A percentile compares a stretch with the other conserved stretches of the same genome.
phyloP scores from a whole-genome alignment of 2,329 filamentous ascomycete genomes.

The Nemania sp. region DNA sequence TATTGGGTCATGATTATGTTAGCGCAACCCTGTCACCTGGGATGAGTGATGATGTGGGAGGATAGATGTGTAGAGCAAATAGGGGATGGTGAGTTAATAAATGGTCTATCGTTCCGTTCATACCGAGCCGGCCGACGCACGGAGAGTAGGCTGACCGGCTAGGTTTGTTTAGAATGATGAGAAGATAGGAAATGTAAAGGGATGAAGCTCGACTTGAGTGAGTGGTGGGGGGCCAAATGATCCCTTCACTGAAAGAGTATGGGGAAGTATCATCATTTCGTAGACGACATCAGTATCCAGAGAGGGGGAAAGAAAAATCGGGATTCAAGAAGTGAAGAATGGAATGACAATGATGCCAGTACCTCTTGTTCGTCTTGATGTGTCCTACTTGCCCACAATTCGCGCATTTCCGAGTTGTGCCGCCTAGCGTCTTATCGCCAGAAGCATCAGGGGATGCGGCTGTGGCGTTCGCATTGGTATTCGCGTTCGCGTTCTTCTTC shows the following conservation, averaged over 20 bases:
- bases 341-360: conserved; percentile 56
- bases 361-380: conserved; percentile 99
- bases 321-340: conserved; percentile 38
- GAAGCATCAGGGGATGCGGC: conserved; percentile 65
- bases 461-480: conserved; percentile 35
- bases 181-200: not conserved
- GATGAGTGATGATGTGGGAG: conserved; percentile 16
- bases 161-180: not conserved
- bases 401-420: conserved; percentile 91
- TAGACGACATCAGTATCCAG: not conserved
- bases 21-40: conserved; percentile 39
- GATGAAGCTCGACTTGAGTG: conserved; percentile 9
- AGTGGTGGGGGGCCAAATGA: not conserved
- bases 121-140: not conserved
- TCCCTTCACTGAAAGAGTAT: not conserved
- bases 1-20: conserved; percentile 44
- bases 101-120: not conserved
- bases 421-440: conserved; percentile 66
- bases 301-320: conserved; percentile 36
- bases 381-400: conserved; percentile 97
- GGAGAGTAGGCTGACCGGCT: not conserved
- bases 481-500: conserved; percentile 53
- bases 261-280: conserved; percentile 11
- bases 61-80: not conserved
- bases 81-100: not conserved